phyloP scores from a whole-genome alignment of 352 stramenopile species.

The Globisporangium polare region DNA sequence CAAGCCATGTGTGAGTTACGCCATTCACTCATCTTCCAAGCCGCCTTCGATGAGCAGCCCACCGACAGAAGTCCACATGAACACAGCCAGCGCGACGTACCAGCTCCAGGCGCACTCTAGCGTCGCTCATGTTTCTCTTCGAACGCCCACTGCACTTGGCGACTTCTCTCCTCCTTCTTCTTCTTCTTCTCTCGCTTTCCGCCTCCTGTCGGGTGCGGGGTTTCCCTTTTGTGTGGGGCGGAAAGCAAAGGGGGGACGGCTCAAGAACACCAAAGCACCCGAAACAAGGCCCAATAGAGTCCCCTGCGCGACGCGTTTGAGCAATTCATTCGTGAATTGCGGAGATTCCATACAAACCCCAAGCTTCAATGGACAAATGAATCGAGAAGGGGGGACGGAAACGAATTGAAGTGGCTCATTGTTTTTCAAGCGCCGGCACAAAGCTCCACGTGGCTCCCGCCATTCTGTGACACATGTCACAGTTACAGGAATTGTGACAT shows the following conservation, averaged over 20 bases:
- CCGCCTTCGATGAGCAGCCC: neutral
- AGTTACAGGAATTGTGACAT: no score
- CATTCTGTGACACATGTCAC: no score
- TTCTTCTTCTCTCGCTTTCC: neutral
- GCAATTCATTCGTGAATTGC: no score
- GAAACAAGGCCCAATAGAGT: no score
- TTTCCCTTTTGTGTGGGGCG: conserved; percentile 4
- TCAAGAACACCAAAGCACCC: no score
- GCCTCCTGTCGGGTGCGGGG: conserved; percentile 1
- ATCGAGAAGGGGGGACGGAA: no score
- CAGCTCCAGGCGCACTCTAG: conserved; percentile 11
- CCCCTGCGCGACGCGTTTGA: no score
- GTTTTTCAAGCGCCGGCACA: no score
- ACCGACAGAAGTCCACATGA: neutral
- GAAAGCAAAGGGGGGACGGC: neutral
- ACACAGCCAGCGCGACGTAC: conserved; percentile 1
- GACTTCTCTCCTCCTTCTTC: neutral
- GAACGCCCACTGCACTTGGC: neutral
- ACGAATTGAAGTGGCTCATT: no score
- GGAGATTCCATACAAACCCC: no score
- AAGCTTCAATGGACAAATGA: no score
- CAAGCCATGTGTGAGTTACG: neutral
- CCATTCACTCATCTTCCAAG: neutral
- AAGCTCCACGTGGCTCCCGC: no score
- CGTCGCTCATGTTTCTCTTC: conserved; percentile 9